phyloP scores from a whole-genome alignment of 139 green algal species.

The Tetraselmis striata region DNA sequence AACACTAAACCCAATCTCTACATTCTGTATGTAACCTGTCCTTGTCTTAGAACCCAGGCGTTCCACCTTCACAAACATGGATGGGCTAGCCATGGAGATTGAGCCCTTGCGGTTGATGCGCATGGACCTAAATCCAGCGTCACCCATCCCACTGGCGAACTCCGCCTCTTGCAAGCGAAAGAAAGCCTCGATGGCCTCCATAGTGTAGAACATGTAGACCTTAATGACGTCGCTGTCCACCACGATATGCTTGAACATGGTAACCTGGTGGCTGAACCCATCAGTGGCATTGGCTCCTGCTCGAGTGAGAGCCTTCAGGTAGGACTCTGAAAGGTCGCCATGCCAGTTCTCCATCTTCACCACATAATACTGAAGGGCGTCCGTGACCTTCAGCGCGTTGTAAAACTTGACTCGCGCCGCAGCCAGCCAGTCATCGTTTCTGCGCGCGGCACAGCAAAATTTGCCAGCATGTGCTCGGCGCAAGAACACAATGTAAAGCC shows the following conservation, averaged over 20 bases:
- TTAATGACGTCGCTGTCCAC: neutral
- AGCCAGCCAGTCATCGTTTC: neutral
- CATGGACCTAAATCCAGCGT: neutral
- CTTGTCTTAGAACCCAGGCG: neutral
- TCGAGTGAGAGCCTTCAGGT: neutral
- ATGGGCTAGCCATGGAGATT: neutral
- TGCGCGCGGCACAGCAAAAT: neutral
- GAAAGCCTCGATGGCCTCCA: neutral
- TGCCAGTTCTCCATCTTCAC: neutral
- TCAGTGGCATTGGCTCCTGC: neutral
- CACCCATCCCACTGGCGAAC: neutral
- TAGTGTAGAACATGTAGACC: constrained; percentile 1
- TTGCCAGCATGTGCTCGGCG: neutral
- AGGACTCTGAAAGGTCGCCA: neutral
- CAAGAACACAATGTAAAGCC: neutral
- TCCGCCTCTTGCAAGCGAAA: neutral
- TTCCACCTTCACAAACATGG: neutral
- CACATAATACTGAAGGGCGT: neutral
- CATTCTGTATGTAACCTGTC: neutral
- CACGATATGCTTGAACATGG: neutral
- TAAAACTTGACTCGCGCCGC: neutral
- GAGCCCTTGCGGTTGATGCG: neutral
- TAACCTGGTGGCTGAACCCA: neutral
- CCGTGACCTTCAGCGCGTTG: neutral
- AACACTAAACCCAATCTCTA: neutral